Conservation (phyloP, 1,284 basidiomycete genomes). For the Irpex sp. region DNA sequence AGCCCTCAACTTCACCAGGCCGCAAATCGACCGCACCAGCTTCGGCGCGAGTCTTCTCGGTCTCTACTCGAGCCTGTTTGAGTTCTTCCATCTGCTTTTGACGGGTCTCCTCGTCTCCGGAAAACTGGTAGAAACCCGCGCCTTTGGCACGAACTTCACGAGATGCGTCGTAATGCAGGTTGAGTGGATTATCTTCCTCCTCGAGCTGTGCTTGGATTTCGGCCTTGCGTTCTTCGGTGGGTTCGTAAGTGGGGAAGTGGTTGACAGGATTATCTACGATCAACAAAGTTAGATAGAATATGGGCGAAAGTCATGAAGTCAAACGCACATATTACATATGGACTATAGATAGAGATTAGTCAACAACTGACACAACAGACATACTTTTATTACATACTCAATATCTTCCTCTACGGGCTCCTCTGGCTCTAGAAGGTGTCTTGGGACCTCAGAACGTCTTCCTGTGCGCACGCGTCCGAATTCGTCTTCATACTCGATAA, state of each 20-base stretch:
- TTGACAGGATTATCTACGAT: constrained; percentile 67
- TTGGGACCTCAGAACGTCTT: constrained; percentile 74
- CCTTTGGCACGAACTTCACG: constrained; percentile 84
- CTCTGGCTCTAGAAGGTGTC: constrained; percentile 43
- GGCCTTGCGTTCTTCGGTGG: constrained; percentile 73
- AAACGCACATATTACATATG: constrained; percentile 43
- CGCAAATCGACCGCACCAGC: constrained; percentile 52
- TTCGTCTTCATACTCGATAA: constrained; percentile 85
- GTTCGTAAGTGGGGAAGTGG: constrained; percentile 85
- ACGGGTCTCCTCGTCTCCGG: constrained; percentile 74
- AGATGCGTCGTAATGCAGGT: constrained; percentile 79
- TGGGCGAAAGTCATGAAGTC: background rate
- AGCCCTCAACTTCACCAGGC: constrained; percentile 66
- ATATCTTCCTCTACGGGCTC: constrained; percentile 22
- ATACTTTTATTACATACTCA: constrained; percentile 18
- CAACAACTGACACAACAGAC: constrained; percentile 2
- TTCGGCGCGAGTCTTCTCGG: constrained; percentile 60
- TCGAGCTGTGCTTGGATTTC: constrained; percentile 72
- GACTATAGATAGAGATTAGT: constrained; percentile 36
- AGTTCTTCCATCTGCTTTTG: constrained; percentile 78
- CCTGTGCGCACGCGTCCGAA: constrained; percentile 74
- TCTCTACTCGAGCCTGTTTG: constrained; percentile 64
- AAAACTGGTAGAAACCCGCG: constrained; percentile 89
- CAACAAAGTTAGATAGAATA: background rate
- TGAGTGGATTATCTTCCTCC: constrained; percentile 72